Evolutionary conservation across 2,329 filamentous ascomycete species (phyloP).

Genomic region (Monilinia aucupariae): DNA sequence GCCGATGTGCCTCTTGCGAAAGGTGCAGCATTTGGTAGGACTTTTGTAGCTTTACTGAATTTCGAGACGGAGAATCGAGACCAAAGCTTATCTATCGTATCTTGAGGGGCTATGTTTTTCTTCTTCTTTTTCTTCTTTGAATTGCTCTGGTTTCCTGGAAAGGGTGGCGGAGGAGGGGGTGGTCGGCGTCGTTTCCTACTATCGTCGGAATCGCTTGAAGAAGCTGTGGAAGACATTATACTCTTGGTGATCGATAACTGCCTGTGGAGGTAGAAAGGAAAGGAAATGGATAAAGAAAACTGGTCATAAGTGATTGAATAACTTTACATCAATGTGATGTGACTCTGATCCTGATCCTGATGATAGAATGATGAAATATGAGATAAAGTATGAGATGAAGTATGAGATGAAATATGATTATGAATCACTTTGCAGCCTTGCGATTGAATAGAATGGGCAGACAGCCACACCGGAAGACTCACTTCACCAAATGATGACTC

Average conservation of each 20-base stretch:
- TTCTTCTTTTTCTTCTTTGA: constrained; percentile 52
- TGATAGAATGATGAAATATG: neutral
- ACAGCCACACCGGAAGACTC: neutral
- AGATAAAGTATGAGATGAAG: too few relatives aligned
- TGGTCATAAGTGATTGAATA: neutral
- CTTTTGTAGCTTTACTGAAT: constrained; percentile 59
- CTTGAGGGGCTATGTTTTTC: constrained; percentile 51
- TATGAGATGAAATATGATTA: too few relatives aligned
- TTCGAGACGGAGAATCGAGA: constrained; percentile 53
- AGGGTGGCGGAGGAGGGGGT: constrained; percentile 16
- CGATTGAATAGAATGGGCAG: neutral
- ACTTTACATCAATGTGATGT: neutral
- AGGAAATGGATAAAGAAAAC: neutral
- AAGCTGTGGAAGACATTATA: constrained; percentile 21
- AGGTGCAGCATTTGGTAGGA: constrained; percentile 57
- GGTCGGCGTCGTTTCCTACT: constrained; percentile 7
- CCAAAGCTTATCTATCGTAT: constrained; percentile 64
- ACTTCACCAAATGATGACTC: neutral
- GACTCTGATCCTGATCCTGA: too few relatives aligned
- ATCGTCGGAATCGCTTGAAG: constrained; percentile 27
- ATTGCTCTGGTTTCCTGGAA: constrained; percentile 5
- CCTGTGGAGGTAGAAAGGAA: neutral
- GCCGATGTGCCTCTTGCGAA: constrained; percentile 10
- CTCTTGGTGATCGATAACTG: neutral
- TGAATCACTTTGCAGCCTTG: constrained; percentile 1